Percentiles rank a stretch among this genome's conserved stretches.
These are phyloP conservation scores for Neotropicomus parvogracilis DNA, from an alignment of 1,284 basidiomycete species.

Conservation along the genomic window DNA sequence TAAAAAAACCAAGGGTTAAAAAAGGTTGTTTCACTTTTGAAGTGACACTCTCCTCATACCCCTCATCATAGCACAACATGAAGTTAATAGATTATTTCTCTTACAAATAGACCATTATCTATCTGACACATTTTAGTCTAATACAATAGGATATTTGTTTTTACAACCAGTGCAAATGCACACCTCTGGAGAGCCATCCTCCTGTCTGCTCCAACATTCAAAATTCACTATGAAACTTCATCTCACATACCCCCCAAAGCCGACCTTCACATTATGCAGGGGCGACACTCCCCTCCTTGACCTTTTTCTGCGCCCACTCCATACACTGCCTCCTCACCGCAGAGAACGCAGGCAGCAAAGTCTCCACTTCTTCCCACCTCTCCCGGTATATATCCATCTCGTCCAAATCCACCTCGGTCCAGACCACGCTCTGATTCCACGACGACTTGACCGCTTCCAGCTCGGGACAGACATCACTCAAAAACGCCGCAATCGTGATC, in stretches of 20 bases:
- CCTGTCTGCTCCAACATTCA: background rate
- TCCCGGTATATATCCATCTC: slow-evolving; percentile 11
- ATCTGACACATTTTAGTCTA: background rate
- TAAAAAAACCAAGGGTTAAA: too few species aligned
- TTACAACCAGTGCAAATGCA: background rate
- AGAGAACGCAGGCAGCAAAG: slow-evolving; percentile 22
- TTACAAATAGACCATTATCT: background rate
- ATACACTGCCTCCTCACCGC: slow-evolving; percentile 21
- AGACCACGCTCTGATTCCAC: slow-evolving; percentile 6
- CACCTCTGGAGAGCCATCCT: too few species aligned
- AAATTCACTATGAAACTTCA: background rate
- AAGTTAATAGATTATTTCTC: background rate
- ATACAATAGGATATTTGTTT: background rate
- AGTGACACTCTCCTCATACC: too few species aligned
- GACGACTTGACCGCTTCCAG: slow-evolving; percentile 7
- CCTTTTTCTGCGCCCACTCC: slow-evolving; percentile 3
- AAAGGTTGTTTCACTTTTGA: too few species aligned
- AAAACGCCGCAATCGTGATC: slow-evolving; percentile 21
- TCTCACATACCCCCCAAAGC: background rate
- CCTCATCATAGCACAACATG: too few species aligned
- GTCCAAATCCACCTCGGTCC: slow-evolving; percentile 1
- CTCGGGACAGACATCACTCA: slow-evolving; percentile 28
- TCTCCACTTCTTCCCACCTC: slow-evolving; percentile 25
- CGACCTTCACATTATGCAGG: background rate
- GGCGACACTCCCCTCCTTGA: background rate